phyloP scores from a whole-genome alignment of 768 basidiomycete species.

The Leccinum uliginosum region DNA sequence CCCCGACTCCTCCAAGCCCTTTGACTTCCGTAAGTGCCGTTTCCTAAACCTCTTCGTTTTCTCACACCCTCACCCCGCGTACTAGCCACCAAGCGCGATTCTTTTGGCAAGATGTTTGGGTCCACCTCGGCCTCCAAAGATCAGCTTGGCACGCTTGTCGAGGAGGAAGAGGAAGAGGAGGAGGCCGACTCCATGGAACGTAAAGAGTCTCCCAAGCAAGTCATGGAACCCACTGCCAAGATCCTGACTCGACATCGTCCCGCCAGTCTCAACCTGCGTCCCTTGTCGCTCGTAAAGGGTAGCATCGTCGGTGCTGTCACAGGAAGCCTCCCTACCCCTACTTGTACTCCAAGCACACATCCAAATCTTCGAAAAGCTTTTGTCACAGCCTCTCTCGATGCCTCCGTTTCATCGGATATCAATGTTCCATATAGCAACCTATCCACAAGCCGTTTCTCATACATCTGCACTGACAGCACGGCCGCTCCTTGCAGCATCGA shows the following conservation, averaged over 20 bases:
- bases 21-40: slow-evolving; percentile 60
- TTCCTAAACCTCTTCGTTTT: background rate
- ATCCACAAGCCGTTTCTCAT: slow-evolving; percentile 25
- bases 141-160: slow-evolving; percentile 71
- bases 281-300: slow-evolving; percentile 64
- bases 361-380: slow-evolving; percentile 37
- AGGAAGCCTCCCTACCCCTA: slow-evolving; percentile 48
- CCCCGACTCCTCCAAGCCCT: slow-evolving; percentile 53
- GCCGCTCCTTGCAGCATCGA: slow-evolving; percentile 28
- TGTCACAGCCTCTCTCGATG: slow-evolving; percentile 2
- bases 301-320: slow-evolving; percentile 35
- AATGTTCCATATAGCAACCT: slow-evolving; percentile 5
- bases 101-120: slow-evolving; percentile 65
- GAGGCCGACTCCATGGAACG: slow-evolving; percentile 40
- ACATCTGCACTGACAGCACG: slow-evolving; percentile 20
- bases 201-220: slow-evolving; percentile 22
- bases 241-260: slow-evolving; percentile 55
- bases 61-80: background rate
- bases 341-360: slow-evolving; percentile 47
- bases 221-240: slow-evolving; percentile 33
- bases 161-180: slow-evolving; percentile 87
- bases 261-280: slow-evolving; percentile 62
- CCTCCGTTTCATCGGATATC: slow-evolving; percentile 25
- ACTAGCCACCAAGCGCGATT: slow-evolving; percentile 72
- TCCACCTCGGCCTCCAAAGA: slow-evolving; percentile 66